Conservation (phyloP, 225 moss, liverwort and hornwort genomes). For the Pseudisothecium myosuroides region DNA sequence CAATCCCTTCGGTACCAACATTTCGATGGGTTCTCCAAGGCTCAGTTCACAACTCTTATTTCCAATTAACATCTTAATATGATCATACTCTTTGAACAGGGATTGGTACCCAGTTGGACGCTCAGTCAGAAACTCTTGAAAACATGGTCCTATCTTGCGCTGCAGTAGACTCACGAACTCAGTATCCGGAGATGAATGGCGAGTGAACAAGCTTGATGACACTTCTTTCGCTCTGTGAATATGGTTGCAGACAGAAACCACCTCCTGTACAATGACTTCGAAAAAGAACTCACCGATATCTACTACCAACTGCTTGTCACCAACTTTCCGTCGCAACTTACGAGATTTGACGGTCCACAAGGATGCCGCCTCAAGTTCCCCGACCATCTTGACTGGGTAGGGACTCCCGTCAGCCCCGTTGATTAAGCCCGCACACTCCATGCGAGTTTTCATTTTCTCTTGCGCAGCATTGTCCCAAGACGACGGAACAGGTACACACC, state of each 20-base stretch:
- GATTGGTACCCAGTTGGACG: accelerated
- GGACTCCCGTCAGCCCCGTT: background rate
- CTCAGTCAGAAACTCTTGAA: background rate
- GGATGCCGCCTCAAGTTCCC: slow-evolving; percentile 13
- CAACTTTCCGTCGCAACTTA: background rate
- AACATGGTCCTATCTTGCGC: background rate
- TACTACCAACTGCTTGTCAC: slow-evolving; percentile 28
- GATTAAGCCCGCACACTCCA: slow-evolving; percentile 9
- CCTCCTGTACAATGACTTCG: slow-evolving; percentile 8
- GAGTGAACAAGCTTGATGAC: background rate
- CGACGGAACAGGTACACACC: slow-evolving; percentile 7
- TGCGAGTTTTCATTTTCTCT: background rate
- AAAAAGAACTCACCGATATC: slow-evolving; percentile 2
- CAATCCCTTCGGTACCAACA: accelerated
- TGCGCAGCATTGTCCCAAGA: slow-evolving; percentile 6
- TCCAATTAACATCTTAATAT: background rate
- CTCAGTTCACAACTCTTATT: accelerated
- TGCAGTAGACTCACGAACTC: background rate
- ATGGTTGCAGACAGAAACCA: background rate
- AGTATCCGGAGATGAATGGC: background rate
- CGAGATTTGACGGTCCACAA: background rate
- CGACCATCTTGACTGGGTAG: background rate
- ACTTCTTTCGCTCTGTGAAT: background rate
- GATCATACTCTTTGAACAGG: background rate
- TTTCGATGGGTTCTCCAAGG: too few relatives aligned